Evolutionary conservation across 169 alveolate genomes (phyloP), one percentile per base, ranked within the genome.

Genomic region (Babesia bigemina): DNA sequence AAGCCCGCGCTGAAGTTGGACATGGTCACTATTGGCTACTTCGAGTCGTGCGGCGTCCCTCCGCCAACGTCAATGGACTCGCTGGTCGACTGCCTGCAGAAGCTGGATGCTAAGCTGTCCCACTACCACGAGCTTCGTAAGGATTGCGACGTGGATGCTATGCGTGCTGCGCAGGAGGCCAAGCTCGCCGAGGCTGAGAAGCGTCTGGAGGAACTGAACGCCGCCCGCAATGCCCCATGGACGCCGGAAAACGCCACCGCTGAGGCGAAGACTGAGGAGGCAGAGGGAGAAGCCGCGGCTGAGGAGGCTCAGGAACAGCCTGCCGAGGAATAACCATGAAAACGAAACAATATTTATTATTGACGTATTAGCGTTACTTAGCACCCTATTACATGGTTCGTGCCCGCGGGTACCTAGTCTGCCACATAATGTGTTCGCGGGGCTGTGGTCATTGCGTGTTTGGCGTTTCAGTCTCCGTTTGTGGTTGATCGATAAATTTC

Each of bases 1-100:
- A 81, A 84, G 63, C 70, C 76, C 14, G 77, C 78, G 56, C 26
- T 76, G 26, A 89, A 85, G 71, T 24, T 89, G 39, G 94, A 89
- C 71, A 89, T 89, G 94, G 86, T 77, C 47, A 89, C 88, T 21
- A 72, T 89, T 26, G 83, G 91, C 45, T 89, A 86, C 65, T 89
- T 89, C 44, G 94, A 86, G 44, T 75, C 92, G 21, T 86, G 91
- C 60, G 94, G 94, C 0, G 91, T 89, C 44, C 53, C 59, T 10
- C 92, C 94, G 14, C 94, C 94, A 13, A 87, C 86, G 16, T 83
- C 91, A 39, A 75, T 82, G 70, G 91, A 85, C 22, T 71, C 86
- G 50, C 66, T 89, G 10, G 86, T 85, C 29, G 72, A 85, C 10
- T 89, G 94, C 47, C 63, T 78, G 26, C 50, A 66, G 42, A 85